Conservation (phyloP, 768 basidiomycete genomes). For the Rubroboletus pulcherrimus region DNA sequence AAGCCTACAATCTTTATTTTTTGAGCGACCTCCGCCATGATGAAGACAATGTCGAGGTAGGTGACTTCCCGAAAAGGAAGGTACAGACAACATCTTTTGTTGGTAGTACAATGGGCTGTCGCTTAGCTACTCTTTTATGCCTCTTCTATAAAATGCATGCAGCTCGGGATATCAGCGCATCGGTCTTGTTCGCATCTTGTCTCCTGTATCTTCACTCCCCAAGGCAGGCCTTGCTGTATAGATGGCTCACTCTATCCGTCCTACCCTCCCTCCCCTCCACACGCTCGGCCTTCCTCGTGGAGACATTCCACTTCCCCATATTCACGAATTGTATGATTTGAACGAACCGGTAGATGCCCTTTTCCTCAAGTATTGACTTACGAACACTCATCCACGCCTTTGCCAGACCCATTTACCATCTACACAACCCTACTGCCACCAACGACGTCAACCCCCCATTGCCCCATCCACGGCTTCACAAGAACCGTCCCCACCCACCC, state of each 20-base stretch:
- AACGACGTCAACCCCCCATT: background rate
- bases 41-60: background rate
- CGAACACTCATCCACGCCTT: background rate
- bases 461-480: slow-evolving; percentile 40
- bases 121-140: background rate
- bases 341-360: slow-evolving; percentile 13
- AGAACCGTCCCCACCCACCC: slow-evolving; percentile 34
- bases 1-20: slow-evolving; percentile 33
- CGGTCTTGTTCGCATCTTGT: background rate
- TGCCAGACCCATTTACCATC: background rate
- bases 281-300: slow-evolving; percentile 39
- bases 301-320: slow-evolving; percentile 7
- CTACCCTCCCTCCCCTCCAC: slow-evolving; percentile 52
- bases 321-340: slow-evolving; percentile 11
- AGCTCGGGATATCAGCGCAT: background rate
- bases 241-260: slow-evolving; percentile 34
- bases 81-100: background rate
- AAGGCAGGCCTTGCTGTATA: slow-evolving; percentile 21
- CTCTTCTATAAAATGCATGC: slow-evolving; percentile 9
- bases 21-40: slow-evolving; percentile 28
- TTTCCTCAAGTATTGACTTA: background rate
- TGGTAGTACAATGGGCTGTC: background rate
- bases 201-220: background rate
- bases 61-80: slow-evolving; percentile 3
- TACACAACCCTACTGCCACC: background rate